Percentiles rank a stretch among this genome's conserved stretches.
These are phyloP conservation scores for Fusarium sp. DNA, from an alignment of 2,329 filamentous ascomycete genomes.

Conservation along the genomic window DNA sequence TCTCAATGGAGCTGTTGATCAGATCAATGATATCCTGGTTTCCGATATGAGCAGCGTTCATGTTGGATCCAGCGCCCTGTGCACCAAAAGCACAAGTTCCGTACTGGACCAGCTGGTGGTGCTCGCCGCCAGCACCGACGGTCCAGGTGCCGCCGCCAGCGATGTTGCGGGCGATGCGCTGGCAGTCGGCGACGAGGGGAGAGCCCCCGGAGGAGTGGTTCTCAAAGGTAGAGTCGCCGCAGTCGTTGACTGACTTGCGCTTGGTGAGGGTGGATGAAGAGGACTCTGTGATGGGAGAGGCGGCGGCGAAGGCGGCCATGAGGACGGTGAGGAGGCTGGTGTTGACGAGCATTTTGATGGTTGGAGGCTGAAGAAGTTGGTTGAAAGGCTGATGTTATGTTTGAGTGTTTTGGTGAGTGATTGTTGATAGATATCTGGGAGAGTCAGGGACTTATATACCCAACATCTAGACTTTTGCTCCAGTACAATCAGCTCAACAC, in stretches of 20 bases:
- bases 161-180: background rate
- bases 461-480: rapidly evolving
- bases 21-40: background rate
- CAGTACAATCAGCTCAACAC: background rate
- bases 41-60: background rate
- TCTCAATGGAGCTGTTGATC: background rate
- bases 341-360: background rate
- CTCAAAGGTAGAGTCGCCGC: background rate
- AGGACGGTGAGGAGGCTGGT: background rate
- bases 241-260: background rate
- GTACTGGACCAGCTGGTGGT: background rate
- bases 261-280: background rate
- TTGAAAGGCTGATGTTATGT: background rate
- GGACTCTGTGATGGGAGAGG: background rate
- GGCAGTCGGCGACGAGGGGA: background rate
- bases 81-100: background rate
- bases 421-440: background rate
- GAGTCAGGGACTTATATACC: background rate
- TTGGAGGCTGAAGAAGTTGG: background rate
- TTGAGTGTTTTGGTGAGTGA: background rate
- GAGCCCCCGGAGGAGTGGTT: background rate
- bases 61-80: background rate
- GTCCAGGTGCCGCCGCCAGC: background rate
- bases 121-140: background rate
- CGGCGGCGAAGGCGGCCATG: background rate